Evolutionary conservation across 2,329 filamentous ascomycete genomes (phyloP).

Genomic region (Talaromyces pinophilus): DNA sequence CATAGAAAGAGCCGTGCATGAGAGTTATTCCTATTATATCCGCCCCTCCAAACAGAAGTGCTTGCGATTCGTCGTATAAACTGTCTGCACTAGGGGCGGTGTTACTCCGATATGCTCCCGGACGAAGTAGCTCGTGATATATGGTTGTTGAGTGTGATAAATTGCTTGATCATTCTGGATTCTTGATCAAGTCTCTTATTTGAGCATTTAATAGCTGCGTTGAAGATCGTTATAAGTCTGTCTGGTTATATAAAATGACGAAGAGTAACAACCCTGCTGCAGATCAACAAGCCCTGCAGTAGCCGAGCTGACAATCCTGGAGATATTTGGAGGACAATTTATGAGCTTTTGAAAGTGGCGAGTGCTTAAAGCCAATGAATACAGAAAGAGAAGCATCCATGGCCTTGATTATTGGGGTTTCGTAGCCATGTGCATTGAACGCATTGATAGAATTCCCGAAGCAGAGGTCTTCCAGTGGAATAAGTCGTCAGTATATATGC

Average conservation of each 20-base stretch:
- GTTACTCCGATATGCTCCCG: slow-evolving; percentile 33
- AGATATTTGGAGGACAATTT: slow-evolving; percentile 40
- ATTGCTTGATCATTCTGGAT: slow-evolving; percentile 31
- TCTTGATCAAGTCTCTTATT: slow-evolving; percentile 28
- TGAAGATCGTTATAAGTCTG: background rate
- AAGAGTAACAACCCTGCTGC: slow-evolving; percentile 27
- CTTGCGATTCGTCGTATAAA: slow-evolving; percentile 50
- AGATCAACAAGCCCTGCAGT: slow-evolving; percentile 43
- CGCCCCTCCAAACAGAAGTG: slow-evolving; percentile 50
- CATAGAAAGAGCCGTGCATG: slow-evolving; percentile 37
- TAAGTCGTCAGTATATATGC: background rate
- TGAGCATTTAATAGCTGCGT: slow-evolving; percentile 29
- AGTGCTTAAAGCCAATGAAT: slow-evolving; percentile 29
- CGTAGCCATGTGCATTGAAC: slow-evolving; percentile 26
- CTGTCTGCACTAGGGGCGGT: slow-evolving; percentile 34
- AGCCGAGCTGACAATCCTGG: slow-evolving; percentile 39
- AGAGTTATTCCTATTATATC: slow-evolving; percentile 49
- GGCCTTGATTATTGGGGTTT: slow-evolving; percentile 29
- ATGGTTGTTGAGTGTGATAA: slow-evolving; percentile 39
- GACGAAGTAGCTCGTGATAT: slow-evolving; percentile 39
- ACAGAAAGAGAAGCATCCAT: slow-evolving; percentile 28
- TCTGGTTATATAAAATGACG: background rate
- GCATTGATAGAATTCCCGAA: slow-evolving; percentile 30
- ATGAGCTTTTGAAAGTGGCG: slow-evolving; percentile 39
- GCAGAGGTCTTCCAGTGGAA: slow-evolving; percentile 23